Evolutionary conservation across 2,329 filamentous ascomycete genomes (phyloP).

Genomic region (Trichoderma guizhouense): DNA sequence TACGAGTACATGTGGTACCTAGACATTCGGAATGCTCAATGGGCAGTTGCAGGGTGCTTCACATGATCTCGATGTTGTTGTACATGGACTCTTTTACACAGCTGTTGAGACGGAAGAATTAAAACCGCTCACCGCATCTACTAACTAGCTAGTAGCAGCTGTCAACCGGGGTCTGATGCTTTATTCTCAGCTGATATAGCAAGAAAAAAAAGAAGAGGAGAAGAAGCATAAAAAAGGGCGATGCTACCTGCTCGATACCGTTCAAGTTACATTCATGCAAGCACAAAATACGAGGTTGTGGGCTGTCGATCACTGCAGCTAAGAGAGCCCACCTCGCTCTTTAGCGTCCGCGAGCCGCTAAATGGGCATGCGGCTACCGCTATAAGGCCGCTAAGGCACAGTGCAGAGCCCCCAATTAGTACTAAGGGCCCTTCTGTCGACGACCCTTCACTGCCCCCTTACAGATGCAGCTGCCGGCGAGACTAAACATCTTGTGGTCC

Average conservation of each 20-base stretch:
- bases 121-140: not conserved
- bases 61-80: not conserved
- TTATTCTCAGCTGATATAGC: not conserved
- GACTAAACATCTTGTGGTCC: not conserved
- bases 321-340: not conserved
- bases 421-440: not conserved
- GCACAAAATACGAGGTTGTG: slow-evolving; percentile 17
- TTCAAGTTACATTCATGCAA: not conserved
- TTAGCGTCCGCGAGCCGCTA: slow-evolving; percentile 15
- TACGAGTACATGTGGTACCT: not conserved
- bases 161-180: not conserved
- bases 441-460: not conserved
- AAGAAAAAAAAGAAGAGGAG: not conserved
- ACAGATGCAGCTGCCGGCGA: slow-evolving; percentile 8
- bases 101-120: not conserved
- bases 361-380: not conserved
- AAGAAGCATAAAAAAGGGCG: not conserved
- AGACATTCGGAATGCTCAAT: not conserved
- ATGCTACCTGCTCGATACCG: not conserved
- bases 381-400: not conserved
- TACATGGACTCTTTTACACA: not conserved
- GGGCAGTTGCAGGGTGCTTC: not conserved
- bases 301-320: slow-evolving; percentile 13
- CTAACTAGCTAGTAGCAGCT: not conserved
- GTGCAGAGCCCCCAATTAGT: not conserved